Conservation (phyloP, 495 filamentous ascomycete genomes). For the Tuber umbilicatum region DNA sequence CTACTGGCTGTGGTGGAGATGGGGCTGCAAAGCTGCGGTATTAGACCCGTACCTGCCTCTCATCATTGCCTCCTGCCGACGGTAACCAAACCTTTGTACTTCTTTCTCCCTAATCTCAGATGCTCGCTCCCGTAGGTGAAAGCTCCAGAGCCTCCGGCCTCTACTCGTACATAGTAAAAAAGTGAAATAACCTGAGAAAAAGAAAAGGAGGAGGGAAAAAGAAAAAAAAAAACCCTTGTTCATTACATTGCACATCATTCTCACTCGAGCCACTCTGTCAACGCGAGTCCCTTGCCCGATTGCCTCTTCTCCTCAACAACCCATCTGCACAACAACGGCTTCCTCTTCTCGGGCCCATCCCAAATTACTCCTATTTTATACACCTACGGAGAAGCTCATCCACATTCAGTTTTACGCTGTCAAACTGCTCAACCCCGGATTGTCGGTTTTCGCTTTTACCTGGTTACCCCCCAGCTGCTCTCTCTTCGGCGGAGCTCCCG, state of each 20-base stretch:
- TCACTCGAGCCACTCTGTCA: background rate
- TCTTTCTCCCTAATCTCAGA: background rate
- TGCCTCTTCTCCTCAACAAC: slow-evolving; percentile 9
- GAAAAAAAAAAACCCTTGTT: background rate
- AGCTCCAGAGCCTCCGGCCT: background rate
- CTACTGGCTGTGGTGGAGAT: background rate
- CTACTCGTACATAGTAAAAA: background rate
- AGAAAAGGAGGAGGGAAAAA: background rate
- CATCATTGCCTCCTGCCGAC: background rate
- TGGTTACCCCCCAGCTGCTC: background rate
- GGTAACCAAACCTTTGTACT: background rate
- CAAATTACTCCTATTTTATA: background rate
- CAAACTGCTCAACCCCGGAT: background rate
- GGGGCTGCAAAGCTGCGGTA: background rate
- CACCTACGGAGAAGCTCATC: background rate
- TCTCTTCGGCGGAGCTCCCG: background rate
- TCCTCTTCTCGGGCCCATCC: background rate
- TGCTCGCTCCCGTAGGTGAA: background rate
- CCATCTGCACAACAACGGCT: background rate
- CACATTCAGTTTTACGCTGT: background rate
- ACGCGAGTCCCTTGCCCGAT: background rate
- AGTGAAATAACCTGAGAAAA: background rate
- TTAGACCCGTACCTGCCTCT: background rate
- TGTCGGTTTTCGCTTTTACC: background rate
- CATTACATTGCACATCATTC: slow-evolving; percentile 3